Percentiles rank a stretch among this genome's conserved stretches.
phyloP scores from a whole-genome alignment of 768 basidiomycete genomes.

The Auriscalpium vulgare region DNA sequence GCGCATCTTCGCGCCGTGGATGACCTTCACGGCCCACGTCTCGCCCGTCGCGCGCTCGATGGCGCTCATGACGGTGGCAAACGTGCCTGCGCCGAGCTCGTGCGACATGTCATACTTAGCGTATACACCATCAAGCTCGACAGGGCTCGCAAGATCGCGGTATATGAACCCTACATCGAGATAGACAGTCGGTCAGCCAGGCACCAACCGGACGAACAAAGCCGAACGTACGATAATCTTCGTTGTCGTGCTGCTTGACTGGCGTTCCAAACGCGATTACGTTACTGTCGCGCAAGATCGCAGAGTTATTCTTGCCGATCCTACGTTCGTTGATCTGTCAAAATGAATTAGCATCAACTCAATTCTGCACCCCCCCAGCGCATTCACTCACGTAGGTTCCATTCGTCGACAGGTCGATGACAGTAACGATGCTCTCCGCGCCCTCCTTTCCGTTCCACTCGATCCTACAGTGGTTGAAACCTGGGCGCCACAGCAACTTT shows the following conservation, averaged over 20 bases:
- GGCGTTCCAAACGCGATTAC: constrained; percentile 79
- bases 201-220: neutral
- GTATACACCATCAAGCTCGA: constrained; percentile 46
- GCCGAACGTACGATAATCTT: constrained; percentile 64
- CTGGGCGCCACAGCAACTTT: constrained; percentile 18
- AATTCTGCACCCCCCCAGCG: too few relatives aligned
- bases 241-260: constrained; percentile 39
- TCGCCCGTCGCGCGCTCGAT: constrained; percentile 61
- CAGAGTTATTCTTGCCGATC: constrained; percentile 47
- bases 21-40: constrained; percentile 86
- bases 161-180: constrained; percentile 55
- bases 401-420: constrained; percentile 59
- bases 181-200: neutral
- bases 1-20: constrained; percentile 44
- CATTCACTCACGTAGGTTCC: constrained; percentile 55
- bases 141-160: constrained; percentile 49
- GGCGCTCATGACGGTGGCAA: constrained; percentile 85
- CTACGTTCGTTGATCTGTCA: constrained; percentile 58
- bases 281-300: constrained; percentile 68
- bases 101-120: constrained; percentile 56
- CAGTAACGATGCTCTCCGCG: constrained; percentile 33
- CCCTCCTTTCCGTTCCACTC: constrained; percentile 49
- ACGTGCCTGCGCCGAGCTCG: constrained; percentile 85
- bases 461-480: constrained; percentile 50
- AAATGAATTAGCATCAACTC: too few relatives aligned